A percentile compares a stretch with the other conserved stretches of the same genome.
These are phyloP conservation scores for Globisporangium cylindrosporum DNA, from an alignment of 352 stramenopile species.

Conservation along the genomic window DNA sequence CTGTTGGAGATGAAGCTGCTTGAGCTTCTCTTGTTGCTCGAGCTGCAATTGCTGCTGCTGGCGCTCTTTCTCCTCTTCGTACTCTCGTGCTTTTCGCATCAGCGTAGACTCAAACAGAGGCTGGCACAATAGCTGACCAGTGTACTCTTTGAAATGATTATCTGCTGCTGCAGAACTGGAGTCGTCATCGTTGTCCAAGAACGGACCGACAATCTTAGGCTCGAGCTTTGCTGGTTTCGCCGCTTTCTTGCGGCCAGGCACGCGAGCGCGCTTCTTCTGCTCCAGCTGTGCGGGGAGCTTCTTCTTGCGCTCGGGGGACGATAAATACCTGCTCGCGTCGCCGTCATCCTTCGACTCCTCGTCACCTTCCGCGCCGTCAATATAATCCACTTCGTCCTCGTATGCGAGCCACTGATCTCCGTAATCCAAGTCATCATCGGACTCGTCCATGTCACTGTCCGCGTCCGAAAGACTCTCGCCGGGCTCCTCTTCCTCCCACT, in stretches of 20 bases:
- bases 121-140: slow-evolving; percentile 29
- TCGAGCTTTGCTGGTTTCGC: slow-evolving; percentile 68
- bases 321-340: slow-evolving; percentile 19
- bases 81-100: slow-evolving; percentile 45
- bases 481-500: slow-evolving; percentile 88
- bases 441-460: slow-evolving; percentile 70
- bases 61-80: slow-evolving; percentile 38
- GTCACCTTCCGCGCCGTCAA: slow-evolving; percentile 36
- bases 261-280: slow-evolving; percentile 36
- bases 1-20: background rate
- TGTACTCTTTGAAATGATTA: slow-evolving; percentile 19
- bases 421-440: slow-evolving; percentile 81
- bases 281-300: slow-evolving; percentile 54
- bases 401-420: slow-evolving; percentile 84
- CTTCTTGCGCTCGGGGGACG: slow-evolving; percentile 35
- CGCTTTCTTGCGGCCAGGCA: slow-evolving; percentile 44
- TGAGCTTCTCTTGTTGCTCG: slow-evolving; percentile 1
- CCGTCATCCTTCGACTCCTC: slow-evolving; percentile 16
- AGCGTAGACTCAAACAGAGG: slow-evolving; percentile 47
- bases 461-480: slow-evolving; percentile 78
- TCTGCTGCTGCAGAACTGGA: background rate
- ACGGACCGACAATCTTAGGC: slow-evolving; percentile 59
- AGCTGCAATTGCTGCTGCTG: slow-evolving; percentile 25
- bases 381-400: slow-evolving; percentile 87
- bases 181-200: slow-evolving; percentile 21